Base-by-base conservation (phyloP, 2,329 filamentous ascomycete genomes). In the Drechslerella dactyloides region DNA sequence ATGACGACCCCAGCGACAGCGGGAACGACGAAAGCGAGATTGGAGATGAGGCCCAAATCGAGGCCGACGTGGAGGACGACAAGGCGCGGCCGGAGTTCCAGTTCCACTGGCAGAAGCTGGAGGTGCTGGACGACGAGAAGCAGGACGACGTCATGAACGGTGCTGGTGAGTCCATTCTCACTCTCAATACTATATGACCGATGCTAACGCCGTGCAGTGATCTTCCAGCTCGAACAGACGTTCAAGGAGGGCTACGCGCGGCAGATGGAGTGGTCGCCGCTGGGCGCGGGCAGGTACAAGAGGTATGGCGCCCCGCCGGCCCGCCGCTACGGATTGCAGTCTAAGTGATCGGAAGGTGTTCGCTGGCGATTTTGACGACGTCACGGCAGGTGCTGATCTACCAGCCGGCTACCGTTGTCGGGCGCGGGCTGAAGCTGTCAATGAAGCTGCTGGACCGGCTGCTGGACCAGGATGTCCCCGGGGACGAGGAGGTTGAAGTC, bases 31-130 rank as follows among this genome's bases (percentile, higher is more conserved):
- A 21, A 17, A 21, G 40, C 30, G 23, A 21, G 13, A 23, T 2
- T 27, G 56, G 15, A 2, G 17, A 19, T 6, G 42, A 58, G 24
- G 61, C 8, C 27, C 54, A 61, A 27, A 55, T 37, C 2, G 68
- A 72, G 27, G 68, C 52, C 7, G 68, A 72, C 30, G 68, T 72
- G 4, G 68, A 72, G 11, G 68, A 72, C 2, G 68, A 72, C 42
- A 72, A 63, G 51, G 50, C 60, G n/a, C 21, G 68, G 11, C 55
- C 68, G n/a, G 68, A 72, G 44, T 72, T 72, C 42, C 68, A 72
- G 35, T 72, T 72, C 19, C 68, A 72, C 19, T 72, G 68, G 68
- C 68, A 72, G 13, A 64, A 61, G 27, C n/a, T 72, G 15, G 68
- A 72, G 42, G 17, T 64, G 10, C 33, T 72, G 11, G 60, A 65